phyloP scores from a whole-genome alignment of 164 flowering plant genomes.

The Santalum album region DNA sequence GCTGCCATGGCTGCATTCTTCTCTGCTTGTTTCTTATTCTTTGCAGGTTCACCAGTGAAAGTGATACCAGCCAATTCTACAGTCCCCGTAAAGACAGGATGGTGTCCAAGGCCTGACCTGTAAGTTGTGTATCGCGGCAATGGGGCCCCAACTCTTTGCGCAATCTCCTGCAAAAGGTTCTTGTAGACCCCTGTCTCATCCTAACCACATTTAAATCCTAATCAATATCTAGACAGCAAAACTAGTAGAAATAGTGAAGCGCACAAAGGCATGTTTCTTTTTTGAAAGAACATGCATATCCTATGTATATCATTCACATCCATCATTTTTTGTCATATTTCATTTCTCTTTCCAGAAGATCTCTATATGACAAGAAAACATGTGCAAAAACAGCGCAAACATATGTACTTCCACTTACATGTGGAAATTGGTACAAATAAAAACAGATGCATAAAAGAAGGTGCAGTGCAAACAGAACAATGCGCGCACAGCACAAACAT shows the following conservation, averaged over 20 bases:
- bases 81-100: slow-evolving; percentile 81
- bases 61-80: slow-evolving; percentile 87
- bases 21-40: slow-evolving; percentile 96
- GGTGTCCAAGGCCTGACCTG: slow-evolving; percentile 86
- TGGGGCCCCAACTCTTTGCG: slow-evolving; percentile 96
- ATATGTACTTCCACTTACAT: no score
- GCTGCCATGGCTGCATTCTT: slow-evolving; percentile 98
- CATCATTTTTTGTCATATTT: no score
- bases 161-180: slow-evolving; percentile 89
- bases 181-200: slow-evolving; percentile 99
- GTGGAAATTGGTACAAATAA: no score
- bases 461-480: no score
- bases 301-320: no score
- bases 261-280: no score
- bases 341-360: no score
- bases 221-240: slow-evolving; percentile 6
- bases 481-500: no score
- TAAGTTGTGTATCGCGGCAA: slow-evolving; percentile 74
- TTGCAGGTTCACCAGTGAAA: slow-evolving; percentile 91
- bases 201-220: slow-evolving; percentile 25
- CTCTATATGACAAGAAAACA: no score
- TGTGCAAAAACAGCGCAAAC: no score
- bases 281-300: no score
- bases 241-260: neutral
- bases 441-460: no score